Base-by-base conservation (phyloP, 768 basidiomycete species). In the Mycena latifolia region DNA sequence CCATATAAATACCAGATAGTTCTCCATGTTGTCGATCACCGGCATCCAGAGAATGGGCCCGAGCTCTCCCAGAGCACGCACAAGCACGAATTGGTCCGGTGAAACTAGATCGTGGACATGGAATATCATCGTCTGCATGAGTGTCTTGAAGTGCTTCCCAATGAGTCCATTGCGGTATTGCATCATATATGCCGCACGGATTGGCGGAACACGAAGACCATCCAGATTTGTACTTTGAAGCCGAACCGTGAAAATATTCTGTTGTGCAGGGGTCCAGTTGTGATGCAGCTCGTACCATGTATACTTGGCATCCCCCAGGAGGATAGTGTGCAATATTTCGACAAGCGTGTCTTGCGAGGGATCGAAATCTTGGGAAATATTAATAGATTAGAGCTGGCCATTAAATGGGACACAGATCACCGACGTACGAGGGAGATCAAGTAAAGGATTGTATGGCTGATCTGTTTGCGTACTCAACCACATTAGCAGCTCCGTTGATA, bases 221-320 rank as follows among this genome's bases (percentile, higher is more conserved):
- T 18, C 47, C 12, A 70, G 43, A 27, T 61, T 72, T 12, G 61
- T 68, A 61, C 69, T 78, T 70, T 77, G 76, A 8, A 80, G 69
- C 0, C 78, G 74, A 2, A 71, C 53, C 0, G 77, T 67, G 56
- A 77, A 77, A 1, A 75, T 3, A 0, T 66, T 53, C 22, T 74
- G 47, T 20, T 75, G 27, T 9, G 48, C 45, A 2, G 71, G 66
- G 2, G 70, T 61, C 79, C 77, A 78, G 0, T 55, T 28, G 55
- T 66, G 65, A 74, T 65, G 1, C 25, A 73, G 63, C 0, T 37
- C 17, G 50, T 79, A 74, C 82, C 81, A 83, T 0, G 75, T 57
- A 65, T 83, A 82, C 48, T 82, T 82, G 24, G 75, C 69, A 20
- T 75, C 55, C 0, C 81, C 80, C 15, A 83, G 79, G 0, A 80